Evolutionary conservation across 495 filamentous ascomycete genomes (phyloP).

Genomic region (Xylaria intraflava): DNA sequence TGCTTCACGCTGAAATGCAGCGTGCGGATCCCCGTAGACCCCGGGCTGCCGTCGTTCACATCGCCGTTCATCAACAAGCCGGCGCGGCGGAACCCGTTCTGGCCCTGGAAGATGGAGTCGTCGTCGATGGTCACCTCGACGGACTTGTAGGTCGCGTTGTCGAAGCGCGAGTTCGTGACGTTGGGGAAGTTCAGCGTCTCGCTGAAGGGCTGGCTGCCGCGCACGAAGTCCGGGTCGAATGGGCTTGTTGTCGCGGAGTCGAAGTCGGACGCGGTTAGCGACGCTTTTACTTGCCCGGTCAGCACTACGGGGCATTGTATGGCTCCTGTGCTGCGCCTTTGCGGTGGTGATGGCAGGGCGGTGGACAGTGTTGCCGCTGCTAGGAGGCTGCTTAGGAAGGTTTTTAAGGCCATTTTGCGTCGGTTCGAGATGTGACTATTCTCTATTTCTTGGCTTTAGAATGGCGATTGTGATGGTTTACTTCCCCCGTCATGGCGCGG

Average conservation of each 20-base stretch:
- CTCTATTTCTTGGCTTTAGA: background rate
- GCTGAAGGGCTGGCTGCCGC: constrained; percentile 41
- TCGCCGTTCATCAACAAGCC: constrained; percentile 46
- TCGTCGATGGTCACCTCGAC: constrained; percentile 47
- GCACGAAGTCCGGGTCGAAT: constrained; percentile 44
- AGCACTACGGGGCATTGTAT: constrained; percentile 42
- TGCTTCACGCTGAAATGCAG: constrained; percentile 49
- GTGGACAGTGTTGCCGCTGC: constrained; percentile 10
- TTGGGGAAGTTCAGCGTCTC: constrained; percentile 39
- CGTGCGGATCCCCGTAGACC: constrained; percentile 41
- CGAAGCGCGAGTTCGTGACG: constrained; percentile 35
- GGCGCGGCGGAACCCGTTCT: constrained; percentile 50
- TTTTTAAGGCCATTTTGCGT: constrained; percentile 19
- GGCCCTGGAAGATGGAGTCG: constrained; percentile 47
- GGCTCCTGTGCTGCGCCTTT: constrained; percentile 20
- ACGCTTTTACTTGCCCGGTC: constrained; percentile 35
- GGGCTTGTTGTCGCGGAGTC: constrained; percentile 34
- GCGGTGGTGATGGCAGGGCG: constrained; percentile 9
- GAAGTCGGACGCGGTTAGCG: constrained; percentile 31
- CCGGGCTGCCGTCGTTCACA: constrained; percentile 42
- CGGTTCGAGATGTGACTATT: background rate
- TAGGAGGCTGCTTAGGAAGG: constrained; percentile 17
- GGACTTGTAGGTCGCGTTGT: constrained; percentile 30
- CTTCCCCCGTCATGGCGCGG: background rate
- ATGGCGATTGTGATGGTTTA: too few relatives aligned